Evolutionary conservation across 352 stramenopile species (phyloP).

Genomic region (Phytophthora rubi): DNA sequence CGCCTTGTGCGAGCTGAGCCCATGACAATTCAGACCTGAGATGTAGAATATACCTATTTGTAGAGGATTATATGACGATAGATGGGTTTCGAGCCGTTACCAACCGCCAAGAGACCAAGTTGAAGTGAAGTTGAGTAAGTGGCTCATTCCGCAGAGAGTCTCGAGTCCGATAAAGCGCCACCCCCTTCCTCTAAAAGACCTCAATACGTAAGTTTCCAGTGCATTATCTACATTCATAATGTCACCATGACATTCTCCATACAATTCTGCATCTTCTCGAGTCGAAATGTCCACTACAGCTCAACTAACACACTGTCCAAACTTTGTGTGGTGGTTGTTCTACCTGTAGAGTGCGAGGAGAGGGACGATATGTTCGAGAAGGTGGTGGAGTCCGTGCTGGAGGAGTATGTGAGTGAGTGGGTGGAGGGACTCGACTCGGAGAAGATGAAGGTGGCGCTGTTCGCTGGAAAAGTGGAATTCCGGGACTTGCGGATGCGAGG

Average conservation of each 20-base stretch:
- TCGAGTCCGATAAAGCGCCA: slow-evolving; percentile 15
- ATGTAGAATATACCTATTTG: slow-evolving; percentile 19
- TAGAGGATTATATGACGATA: background rate
- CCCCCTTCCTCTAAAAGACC: background rate
- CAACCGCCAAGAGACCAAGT: slow-evolving; percentile 21
- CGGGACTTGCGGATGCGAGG: slow-evolving; percentile 76
- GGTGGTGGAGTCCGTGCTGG: slow-evolving; percentile 82
- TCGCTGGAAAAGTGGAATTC: slow-evolving; percentile 86
- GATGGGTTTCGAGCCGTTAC: slow-evolving; percentile 19
- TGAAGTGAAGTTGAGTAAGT: slow-evolving; percentile 27
- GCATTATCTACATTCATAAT: background rate
- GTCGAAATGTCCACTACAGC: background rate
- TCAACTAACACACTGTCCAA: slow-evolving; percentile 17
- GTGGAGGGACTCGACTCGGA: slow-evolving; percentile 84
- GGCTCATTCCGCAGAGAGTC: slow-evolving; percentile 27
- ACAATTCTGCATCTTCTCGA: slow-evolving; percentile 6
- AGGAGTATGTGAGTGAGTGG: slow-evolving; percentile 89
- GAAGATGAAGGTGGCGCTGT: slow-evolving; percentile 89
- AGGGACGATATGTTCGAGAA: slow-evolving; percentile 81
- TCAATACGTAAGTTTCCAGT: slow-evolving; percentile 3
- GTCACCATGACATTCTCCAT: background rate
- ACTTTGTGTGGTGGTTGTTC: slow-evolving; percentile 9
- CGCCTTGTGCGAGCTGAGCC: slow-evolving; percentile 56
- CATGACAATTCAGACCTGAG: slow-evolving; percentile 39
- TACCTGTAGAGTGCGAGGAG: background rate